Evolutionary conservation across 352 stramenopile genomes (phyloP), one percentile per base, ranked within the genome.

Genomic region (Phytophthora uliginosa): DNA sequence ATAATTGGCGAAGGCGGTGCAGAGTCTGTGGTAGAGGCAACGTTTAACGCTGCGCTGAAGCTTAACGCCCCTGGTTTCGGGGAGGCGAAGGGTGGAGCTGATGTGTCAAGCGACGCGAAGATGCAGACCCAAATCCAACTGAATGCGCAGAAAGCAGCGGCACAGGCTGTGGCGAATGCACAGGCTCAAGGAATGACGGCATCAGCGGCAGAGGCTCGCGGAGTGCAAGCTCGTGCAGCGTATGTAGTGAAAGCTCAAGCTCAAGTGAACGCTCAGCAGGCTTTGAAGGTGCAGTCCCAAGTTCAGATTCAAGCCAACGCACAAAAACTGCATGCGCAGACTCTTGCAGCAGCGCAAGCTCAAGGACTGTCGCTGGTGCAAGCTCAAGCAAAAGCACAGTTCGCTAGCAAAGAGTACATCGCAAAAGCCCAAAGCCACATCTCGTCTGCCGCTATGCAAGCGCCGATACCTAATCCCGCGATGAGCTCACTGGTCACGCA

Each of bases 11-110:
- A 97, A 38, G 88, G 95, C 31, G 96, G 93, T 45, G 95, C 94
- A 7, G 89, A 98, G 31, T 91, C 89, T 31, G 68, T 99, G 20
- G 85, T 99, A 1, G 91, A 92, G 33, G 88, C 98, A 36, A 99
- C 95, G 62, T 99, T 99, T 82, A 81, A 89, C 20, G 81, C 84
- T 1, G 85, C 86, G 0, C 78, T 87, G 2, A 97, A 94, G 54
- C 55, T 92, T 4, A 81, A 84, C 53, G 64, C 67, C 48, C 38
- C 71, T 38, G 72, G 75, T 8, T 77, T 83, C 34, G 80, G 67
- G 13, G 78, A 89, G 22, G 45, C 64, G 26, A 90, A 85, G 51
- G 40, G 42, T 4, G 50, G 59, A n/a, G 59, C 50, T 1, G 76
- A 88, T 24, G 59, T 76, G 18, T 86, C 81, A 20, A 90, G 91